Percentiles rank a stretch among this genome's conserved stretches.
Evolutionary conservation across 2,329 filamentous ascomycete genomes (phyloP).

Genomic region (Hypoxylon sp.): DNA sequence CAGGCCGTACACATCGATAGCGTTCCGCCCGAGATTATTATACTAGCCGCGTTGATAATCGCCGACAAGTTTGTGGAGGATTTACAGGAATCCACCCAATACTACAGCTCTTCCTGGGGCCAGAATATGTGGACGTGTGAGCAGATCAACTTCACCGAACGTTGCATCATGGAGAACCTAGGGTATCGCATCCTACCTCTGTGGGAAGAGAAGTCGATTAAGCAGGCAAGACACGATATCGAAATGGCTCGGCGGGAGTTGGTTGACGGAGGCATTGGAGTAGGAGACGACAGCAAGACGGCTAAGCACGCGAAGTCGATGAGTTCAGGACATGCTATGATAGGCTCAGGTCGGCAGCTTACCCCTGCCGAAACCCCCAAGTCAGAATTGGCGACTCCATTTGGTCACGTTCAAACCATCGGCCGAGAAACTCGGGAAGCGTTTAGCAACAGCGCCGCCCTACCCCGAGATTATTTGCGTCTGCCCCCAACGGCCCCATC

Average conservation of each 20-base stretch:
- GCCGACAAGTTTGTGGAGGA: slow-evolving; percentile 78
- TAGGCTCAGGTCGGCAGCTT: slow-evolving; percentile 59
- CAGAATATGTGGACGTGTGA: slow-evolving; percentile 69
- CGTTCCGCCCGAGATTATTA: slow-evolving; percentile 73
- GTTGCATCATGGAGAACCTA: slow-evolving; percentile 74
- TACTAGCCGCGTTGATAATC: slow-evolving; percentile 73
- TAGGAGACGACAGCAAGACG: slow-evolving; percentile 41
- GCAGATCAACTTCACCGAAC: slow-evolving; percentile 75
- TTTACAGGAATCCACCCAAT: slow-evolving; percentile 65
- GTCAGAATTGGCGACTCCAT: slow-evolving; percentile 49
- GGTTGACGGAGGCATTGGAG: slow-evolving; percentile 46
- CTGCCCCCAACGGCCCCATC: slow-evolving; percentile 39
- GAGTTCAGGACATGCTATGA: slow-evolving; percentile 58
- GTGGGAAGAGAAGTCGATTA: slow-evolving; percentile 69
- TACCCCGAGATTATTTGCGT: slow-evolving; percentile 47
- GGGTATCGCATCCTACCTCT: slow-evolving; percentile 74
- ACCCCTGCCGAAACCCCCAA: slow-evolving; percentile 61
- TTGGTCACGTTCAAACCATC: slow-evolving; percentile 42
- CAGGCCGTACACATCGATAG: slow-evolving; percentile 69
- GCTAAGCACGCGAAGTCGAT: slow-evolving; percentile 57
- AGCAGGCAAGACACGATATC: slow-evolving; percentile 75
- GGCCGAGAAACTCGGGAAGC: slow-evolving; percentile 46
- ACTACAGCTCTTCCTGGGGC: slow-evolving; percentile 70
- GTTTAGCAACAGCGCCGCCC: slow-evolving; percentile 41
- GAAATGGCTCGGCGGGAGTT: slow-evolving; percentile 66